A percentile compares a stretch with the other conserved stretches of the same genome.
Conservation (phyloP, 139 green algal species). For the Edaphochlamys debaryana region DNA sequence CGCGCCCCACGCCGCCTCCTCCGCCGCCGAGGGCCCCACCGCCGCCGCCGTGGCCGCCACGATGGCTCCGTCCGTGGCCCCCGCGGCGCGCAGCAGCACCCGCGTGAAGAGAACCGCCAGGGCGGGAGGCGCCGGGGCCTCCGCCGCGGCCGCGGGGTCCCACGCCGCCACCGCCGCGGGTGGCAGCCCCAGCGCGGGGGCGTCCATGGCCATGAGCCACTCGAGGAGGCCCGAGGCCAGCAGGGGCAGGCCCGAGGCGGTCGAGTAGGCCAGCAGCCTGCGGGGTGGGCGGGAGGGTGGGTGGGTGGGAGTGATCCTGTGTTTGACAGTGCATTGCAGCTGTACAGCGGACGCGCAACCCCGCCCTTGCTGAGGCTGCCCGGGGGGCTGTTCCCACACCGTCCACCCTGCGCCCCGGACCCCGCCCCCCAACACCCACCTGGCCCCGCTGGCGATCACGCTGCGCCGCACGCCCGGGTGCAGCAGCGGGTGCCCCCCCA, state of each 20-base stretch:
- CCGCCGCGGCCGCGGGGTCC: background rate
- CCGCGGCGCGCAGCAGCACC: background rate
- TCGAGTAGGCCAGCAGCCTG: conserved; percentile 1
- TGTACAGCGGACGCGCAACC: too few relatives aligned
- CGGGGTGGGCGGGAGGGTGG: background rate
- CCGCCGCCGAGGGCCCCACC: too few relatives aligned
- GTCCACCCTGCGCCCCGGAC: too few relatives aligned
- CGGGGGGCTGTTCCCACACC: too few relatives aligned
- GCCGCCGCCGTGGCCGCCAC: background rate
- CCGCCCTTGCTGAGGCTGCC: too few relatives aligned
- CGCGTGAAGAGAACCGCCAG: background rate
- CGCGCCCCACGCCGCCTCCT: too few relatives aligned
- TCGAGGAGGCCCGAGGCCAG: conserved; percentile 1
- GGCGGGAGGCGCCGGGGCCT: background rate
- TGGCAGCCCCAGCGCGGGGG: background rate
- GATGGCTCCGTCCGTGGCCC: background rate
- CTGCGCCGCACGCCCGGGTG: background rate
- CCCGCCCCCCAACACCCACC: background rate
- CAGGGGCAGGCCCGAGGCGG: background rate
- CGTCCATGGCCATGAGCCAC: background rate
- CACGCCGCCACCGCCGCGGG: background rate
- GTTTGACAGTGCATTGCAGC: too few relatives aligned
- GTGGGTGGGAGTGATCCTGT: too few relatives aligned
- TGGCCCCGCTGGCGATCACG: background rate
- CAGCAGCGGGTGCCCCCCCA: conserved; percentile 26